Percentiles rank a stretch among this genome's conserved stretches.
Conservation (phyloP, 2,329 filamentous ascomycete genomes). For the Colletotrichum simmondsii region DNA sequence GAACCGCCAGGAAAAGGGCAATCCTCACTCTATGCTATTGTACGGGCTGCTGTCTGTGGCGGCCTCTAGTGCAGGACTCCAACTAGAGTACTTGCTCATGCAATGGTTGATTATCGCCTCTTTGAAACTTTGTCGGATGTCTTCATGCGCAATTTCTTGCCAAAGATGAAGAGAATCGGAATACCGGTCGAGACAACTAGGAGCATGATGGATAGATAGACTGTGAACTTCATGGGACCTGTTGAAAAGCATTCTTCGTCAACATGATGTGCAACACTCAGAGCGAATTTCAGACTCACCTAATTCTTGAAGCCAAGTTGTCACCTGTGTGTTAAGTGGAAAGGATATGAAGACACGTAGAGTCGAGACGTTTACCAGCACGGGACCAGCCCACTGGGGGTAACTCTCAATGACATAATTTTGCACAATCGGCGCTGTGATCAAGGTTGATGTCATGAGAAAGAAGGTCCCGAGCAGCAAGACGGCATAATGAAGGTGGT, state of each 20-base stretch:
- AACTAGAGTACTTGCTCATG: no score
- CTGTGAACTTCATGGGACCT: background rate
- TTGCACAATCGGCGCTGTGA: slow-evolving; percentile 40
- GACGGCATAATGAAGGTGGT: background rate
- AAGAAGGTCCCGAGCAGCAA: slow-evolving; percentile 23
- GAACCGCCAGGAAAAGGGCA: no score
- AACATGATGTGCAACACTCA: background rate
- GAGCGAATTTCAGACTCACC: background rate
- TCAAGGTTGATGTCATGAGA: slow-evolving; percentile 40
- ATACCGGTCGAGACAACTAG: background rate
- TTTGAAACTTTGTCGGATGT: background rate
- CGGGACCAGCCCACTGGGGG: slow-evolving; percentile 34
- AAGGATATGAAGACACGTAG: background rate
- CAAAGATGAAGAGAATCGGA: background rate
- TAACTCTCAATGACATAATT: slow-evolving; percentile 46
- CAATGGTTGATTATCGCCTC: no score
- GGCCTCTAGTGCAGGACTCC: no score
- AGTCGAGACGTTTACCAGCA: background rate
- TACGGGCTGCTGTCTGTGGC: no score
- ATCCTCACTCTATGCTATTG: no score
- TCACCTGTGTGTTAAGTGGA: background rate
- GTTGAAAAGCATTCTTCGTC: background rate
- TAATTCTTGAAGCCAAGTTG: background rate
- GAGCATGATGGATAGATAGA: background rate
- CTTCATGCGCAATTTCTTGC: background rate